Base-by-base conservation (phyloP, 2,329 filamentous ascomycete species). In the Leptographium lundbergii region DNA sequence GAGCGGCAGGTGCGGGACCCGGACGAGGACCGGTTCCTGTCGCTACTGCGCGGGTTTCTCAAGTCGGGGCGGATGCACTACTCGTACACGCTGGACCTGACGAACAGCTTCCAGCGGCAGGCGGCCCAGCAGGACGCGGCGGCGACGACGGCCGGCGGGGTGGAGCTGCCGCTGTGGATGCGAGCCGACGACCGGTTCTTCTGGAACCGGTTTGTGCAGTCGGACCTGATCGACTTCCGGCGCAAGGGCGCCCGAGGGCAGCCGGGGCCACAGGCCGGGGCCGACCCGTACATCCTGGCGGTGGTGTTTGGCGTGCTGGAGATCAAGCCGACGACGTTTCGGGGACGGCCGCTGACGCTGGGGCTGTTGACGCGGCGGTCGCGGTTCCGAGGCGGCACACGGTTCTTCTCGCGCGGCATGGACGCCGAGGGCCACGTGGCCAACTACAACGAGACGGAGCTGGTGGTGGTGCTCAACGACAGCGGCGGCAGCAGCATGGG, bases 381-480 rank as follows among this genome's bases (percentile, higher is more conserved):
- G 25, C 82, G 95, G 65, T 86, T 94, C 72, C 84, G 92, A 62
- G 91, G 86, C 42, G 94, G 94, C 52, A 97, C 94, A 19, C 81
- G 95, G 69, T 97, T 96, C 74, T 94, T 99, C 70, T 95, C 94
- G 2, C 85, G 94, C 64, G 94, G 94, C 57, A 84, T 97, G 54
- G 92, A 99, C 69, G 91, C 96, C 64, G 80, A 94, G 62, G 94
- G 94, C 27, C 85, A 97, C 70, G 94, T 94, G n/a, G 90, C 94
- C 64, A 99, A 99, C 71, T 99, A 92, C 79, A 99, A 99, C 69
- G 94, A 99, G 77, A 97, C 94, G 0, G 94, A 99, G 70, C 94
- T 99, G 70, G 79, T 94, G 39, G 80, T 96, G 61, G 84, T 99
- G 45, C 73, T 97, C 65, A 97, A 97, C 67, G 94, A 97, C 72